Evolutionary conservation across 2,329 filamentous ascomycete genomes (phyloP), one percentile per base, ranked within the genome.

Genomic region (Leptographium radiaticola): DNA sequence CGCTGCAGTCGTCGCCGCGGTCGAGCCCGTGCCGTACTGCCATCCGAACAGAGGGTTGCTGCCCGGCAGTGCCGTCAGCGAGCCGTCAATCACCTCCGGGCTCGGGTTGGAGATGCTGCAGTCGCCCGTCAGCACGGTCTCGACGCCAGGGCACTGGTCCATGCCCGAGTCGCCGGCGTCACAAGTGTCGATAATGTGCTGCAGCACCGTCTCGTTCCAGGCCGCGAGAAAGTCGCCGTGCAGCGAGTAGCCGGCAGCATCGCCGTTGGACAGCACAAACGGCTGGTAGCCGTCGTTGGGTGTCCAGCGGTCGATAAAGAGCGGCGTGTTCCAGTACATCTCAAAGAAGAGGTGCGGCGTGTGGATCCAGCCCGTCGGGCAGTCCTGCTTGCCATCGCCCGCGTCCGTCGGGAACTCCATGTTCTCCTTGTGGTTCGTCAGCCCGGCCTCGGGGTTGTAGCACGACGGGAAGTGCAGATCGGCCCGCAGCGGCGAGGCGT

Each of bases 151-250:
- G 70, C 83, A 88, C 58, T 75, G 71, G 58, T 84, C 76, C 70
- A 87, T 81, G 50, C 79, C 79, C 8, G 63, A 59, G 55, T 75
- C 75, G 49, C 79, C 76, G 47, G 76, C 77, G 61, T 81, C 71
- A 71, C 86, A 88, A 51, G 71, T 77, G 63, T 85, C 74, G 59
- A 87, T 81, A 59, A 86, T 84, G 57, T 76, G 71, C 66, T 85
- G 81, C 50, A 87, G 79, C 47, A 76, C 73, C 33, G 71, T 66
- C 57, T 77, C 72, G 59, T 89, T 80, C 86, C 86, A 89, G 16
- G 79, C 85, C 58, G 85, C 80, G 59, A 86, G 67, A 69, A 89
- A 89, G 66, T 89, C 85, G 49, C 75, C 84, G 67, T 89, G 85
- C 56, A 76, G 76, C 61, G 79, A 80, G 70, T 79, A 87, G 54